Evolutionary conservation across 345 rosid genomes (phyloP), one percentile per base, ranked within the genome.

Genomic region (Pelargonium nanum): DNA sequence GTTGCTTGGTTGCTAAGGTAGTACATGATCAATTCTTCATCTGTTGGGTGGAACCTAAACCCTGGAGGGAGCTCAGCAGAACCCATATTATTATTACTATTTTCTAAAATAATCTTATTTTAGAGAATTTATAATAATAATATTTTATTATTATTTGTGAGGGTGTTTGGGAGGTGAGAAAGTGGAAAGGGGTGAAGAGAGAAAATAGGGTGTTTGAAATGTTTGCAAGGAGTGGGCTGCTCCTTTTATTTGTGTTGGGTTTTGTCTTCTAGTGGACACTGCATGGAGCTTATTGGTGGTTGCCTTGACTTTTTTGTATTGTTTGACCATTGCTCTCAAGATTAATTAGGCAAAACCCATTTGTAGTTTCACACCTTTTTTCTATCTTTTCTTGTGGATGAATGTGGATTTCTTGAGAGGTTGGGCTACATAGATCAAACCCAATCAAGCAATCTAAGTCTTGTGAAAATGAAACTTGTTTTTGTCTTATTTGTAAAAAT

Each of bases 1-100:
- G 73, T 75, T 68, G 89, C 81, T 59, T 91, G 97, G 81, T 88
- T 88, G 24, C 78, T 75, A 15, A 91, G 97, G 72, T 91, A 91
- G 74, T 64, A 75, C 22, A 86, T 22, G 72, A 91, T 86, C 53
- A 91, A 68, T 64, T 91, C 97, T 69, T 88, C 97, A 26, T 91
- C 97, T 0, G 97, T 91, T 3, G 97, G 97, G 63, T 88, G 97
- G 74, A 91, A 91, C 58, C 97, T 56, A 56, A 91, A 91, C 1
- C 97, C 97, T 22, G 97, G 97, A 40, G 97, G 97, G 17, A 91
- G 89, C 0, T 57, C 70, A 75, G 51, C 62, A 19, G 52, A 54
- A 28, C 52, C 26, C 26, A 57, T 20, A 15, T 2, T 4, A 1
- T 7, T 13, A n/a, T n/a, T n/a, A n/a, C n/a, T n/a, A n/a, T n/a